These are phyloP conservation scores for Penicillium nucicola DNA, from an alignment of 495 filamentous ascomycete genomes.

Conservation along the genomic window DNA sequence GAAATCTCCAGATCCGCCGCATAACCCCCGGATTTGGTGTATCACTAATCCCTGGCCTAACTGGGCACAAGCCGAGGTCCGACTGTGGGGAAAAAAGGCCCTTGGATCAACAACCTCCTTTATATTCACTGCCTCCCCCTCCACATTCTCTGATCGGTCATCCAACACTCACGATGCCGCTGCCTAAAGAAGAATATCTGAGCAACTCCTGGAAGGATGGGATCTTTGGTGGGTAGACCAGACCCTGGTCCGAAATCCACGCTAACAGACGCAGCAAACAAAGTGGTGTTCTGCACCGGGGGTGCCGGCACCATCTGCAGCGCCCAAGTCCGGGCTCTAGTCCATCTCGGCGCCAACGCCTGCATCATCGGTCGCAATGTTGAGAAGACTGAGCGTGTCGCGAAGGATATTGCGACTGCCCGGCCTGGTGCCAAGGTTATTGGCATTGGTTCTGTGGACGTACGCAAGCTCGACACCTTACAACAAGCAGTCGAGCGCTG, in stretches of 20 bases:
- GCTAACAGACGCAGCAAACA: conserved; percentile 56
- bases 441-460: conserved; percentile 81
- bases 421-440: conserved; percentile 77
- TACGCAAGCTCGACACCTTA: conserved; percentile 67
- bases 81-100: conserved; percentile 25
- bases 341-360: conserved; percentile 88
- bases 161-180: conserved; percentile 41
- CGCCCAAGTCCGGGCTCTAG: conserved; percentile 85
- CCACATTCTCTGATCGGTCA: not conserved
- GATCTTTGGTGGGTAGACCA: conserved; percentile 61
- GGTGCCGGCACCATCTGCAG: conserved; percentile 93
- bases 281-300: conserved; percentile 94
- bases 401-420: conserved; percentile 75
- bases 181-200: conserved; percentile 69
- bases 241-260: not conserved
- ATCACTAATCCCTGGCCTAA: too few relatives aligned
- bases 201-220: conserved; percentile 81
- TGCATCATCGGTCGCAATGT: conserved; percentile 89
- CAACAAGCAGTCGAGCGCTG: conserved; percentile 73
- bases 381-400: conserved; percentile 80
- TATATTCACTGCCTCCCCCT: not conserved
- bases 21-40: too few relatives aligned
- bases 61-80: conserved; percentile 15
- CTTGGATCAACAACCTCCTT: not conserved
- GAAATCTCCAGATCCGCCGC: too few relatives aligned